phyloP scores from a whole-genome alignment of 2,329 filamentous ascomycete genomes.

The Aspergillus cejpii region DNA sequence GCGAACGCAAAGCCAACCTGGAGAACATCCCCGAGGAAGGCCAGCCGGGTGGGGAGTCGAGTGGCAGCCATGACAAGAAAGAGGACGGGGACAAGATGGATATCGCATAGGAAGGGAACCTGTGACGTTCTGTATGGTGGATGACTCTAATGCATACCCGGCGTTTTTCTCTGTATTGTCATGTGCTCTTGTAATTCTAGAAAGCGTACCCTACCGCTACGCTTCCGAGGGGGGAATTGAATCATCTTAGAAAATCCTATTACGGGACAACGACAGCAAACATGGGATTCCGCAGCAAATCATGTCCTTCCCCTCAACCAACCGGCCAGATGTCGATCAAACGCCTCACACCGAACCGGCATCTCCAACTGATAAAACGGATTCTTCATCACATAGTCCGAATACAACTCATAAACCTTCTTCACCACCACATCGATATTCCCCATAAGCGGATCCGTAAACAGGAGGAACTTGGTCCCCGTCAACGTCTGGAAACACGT shows the following conservation, averaged over 20 bases:
- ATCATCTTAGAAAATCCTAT: background rate
- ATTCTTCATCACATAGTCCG: constrained; percentile 99
- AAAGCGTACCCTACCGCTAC: constrained; percentile 10
- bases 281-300: too few relatives aligned
- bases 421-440: constrained; percentile 79
- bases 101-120: constrained; percentile 56
- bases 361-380: constrained; percentile 98
- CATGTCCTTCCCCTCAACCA: constrained; percentile 63
- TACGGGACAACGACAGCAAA: background rate
- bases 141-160: constrained; percentile 36
- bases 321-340: constrained; percentile 75
- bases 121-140: constrained; percentile 13
- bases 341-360: constrained; percentile 91
- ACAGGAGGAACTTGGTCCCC: constrained; percentile 89
- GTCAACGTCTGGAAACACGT: constrained; percentile 95
- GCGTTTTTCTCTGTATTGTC: constrained; percentile 31
- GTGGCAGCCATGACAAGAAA: constrained; percentile 50
- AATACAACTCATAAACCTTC: constrained; percentile 88
- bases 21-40: constrained; percentile 76
- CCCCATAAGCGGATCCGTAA: constrained; percentile 79
- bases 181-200: constrained; percentile 16
- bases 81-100: constrained; percentile 78
- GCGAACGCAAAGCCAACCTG: constrained; percentile 66
- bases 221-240: constrained; percentile 11
- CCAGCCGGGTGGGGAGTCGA: constrained; percentile 59